Evolutionary conservation across 1,284 basidiomycete species (phyloP).

Genomic region (Cutaneotrichosporon cavernicola): DNA sequence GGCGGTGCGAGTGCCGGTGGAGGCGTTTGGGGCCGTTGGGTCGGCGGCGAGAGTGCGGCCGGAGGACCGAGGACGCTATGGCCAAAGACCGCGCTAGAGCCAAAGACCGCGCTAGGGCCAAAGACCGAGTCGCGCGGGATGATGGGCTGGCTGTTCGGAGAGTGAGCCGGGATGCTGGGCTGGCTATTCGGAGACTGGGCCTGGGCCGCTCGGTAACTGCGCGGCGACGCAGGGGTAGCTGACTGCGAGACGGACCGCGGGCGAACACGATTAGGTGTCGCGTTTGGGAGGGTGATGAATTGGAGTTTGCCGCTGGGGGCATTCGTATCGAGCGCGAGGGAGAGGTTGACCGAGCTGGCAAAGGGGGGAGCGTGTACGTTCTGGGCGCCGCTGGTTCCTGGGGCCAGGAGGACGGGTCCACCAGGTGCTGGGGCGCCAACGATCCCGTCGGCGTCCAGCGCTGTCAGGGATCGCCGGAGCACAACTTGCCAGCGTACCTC

Average conservation of each 20-base stretch:
- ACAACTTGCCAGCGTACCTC: constrained; percentile 43
- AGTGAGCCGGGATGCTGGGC: neutral
- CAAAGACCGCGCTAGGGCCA: neutral
- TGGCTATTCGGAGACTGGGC: neutral
- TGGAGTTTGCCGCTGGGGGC: constrained; percentile 43
- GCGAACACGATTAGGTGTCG: constrained; percentile 16
- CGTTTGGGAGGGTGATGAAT: constrained; percentile 41
- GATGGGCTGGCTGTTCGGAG: neutral
- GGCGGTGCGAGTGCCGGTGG: too few species aligned
- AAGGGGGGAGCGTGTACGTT: constrained; percentile 21
- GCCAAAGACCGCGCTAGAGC: constrained; percentile 3
- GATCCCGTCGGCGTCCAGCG: constrained; percentile 8
- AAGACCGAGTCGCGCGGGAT: neutral
- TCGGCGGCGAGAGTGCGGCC: neutral
- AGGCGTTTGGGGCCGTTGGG: neutral
- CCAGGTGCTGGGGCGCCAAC: constrained; percentile 4
- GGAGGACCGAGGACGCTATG: constrained; percentile 3
- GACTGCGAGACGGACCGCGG: neutral
- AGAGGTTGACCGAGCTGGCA: constrained; percentile 44
- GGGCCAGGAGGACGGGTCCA: constrained; percentile 5
- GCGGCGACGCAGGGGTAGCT: neutral
- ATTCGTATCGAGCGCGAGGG: constrained; percentile 34
- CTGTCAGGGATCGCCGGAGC: constrained; percentile 24
- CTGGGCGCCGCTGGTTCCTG: constrained; percentile 14
- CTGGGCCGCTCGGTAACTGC: neutral